Percentiles rank a stretch among this genome's conserved stretches.
phyloP scores from a whole-genome alignment of 352 stramenopile genomes.

The Phytophthora agathidicida region DNA sequence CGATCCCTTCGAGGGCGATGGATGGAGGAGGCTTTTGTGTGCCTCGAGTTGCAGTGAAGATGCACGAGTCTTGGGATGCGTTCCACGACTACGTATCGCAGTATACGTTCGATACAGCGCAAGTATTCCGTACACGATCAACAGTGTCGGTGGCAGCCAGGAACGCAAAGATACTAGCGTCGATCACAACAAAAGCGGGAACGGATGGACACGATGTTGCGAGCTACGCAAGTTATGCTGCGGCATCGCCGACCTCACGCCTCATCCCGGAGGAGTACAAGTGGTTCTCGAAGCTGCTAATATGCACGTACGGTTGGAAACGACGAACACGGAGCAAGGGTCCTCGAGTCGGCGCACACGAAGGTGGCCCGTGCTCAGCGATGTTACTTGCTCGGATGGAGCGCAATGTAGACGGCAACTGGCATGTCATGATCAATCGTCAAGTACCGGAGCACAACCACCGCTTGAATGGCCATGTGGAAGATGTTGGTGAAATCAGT shows the following conservation, averaged over 20 bases:
- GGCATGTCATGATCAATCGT: conserved; percentile 72
- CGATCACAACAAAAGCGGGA: conserved; percentile 25
- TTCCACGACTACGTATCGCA: conserved; percentile 64
- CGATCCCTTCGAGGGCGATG: conserved; percentile 33
- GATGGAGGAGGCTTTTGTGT: conserved; percentile 38
- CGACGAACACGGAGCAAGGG: conserved; percentile 59
- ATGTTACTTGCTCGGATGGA: conserved; percentile 75
- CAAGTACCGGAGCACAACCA: conserved; percentile 77
- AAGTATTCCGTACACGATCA: conserved; percentile 79
- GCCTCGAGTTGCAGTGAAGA: conserved; percentile 44
- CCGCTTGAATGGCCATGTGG: conserved; percentile 24
- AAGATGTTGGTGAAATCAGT: conserved; percentile 15
- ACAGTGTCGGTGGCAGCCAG: conserved; percentile 64
- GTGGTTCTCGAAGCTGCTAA: conserved; percentile 83
- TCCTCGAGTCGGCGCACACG: conserved; percentile 9
- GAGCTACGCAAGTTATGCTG: conserved; percentile 42
- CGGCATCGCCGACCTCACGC: conserved; percentile 25
- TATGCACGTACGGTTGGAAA: conserved; percentile 80
- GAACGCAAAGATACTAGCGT: conserved; percentile 55
- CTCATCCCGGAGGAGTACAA: conserved; percentile 61
- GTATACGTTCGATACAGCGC: conserved; percentile 62
- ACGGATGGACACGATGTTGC: conserved; percentile 32
- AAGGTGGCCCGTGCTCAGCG: conserved; percentile 51
- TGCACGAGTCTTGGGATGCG: conserved; percentile 60
- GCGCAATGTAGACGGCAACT: conserved; percentile 64